Evolutionary conservation across 2,329 filamentous ascomycete genomes (phyloP), one percentile per base, ranked within the genome.

Genomic region (Pseudogymnoascus sp.): DNA sequence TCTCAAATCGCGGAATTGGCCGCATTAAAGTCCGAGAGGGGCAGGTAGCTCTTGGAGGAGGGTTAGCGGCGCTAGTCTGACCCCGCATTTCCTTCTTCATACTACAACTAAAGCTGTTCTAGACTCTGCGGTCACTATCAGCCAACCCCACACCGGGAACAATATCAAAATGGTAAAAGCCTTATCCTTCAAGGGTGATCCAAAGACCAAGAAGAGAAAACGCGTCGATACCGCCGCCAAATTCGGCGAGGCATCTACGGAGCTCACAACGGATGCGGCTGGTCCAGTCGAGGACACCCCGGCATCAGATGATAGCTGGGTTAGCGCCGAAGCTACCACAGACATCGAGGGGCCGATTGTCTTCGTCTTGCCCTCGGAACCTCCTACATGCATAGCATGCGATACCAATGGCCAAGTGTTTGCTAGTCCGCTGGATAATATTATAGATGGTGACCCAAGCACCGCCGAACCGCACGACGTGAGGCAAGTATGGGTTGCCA

Each of bases 391-490:
- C 66, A 79, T 98, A 60, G 90, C 93, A 11, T 93, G 89, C 77
- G 95, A 99, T 73, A 86, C 89, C 43, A 88, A 86, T 66, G 95
- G 95, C 64, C 90, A 89, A 72, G 89, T 98, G 14, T 99, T 96
- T 75, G 82, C 90, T 4, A 86, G 89, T 69, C 78, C 82, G 12
- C 79, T 99, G 60, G 91, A 96, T 79, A 97, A 98, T 73, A 88
- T 96, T 37, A 84, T 96, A 65, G 93, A 97, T 63, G 86, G 81
- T 26, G 89, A 96, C 72, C 84, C 90, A 2, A 75, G 82, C n/a
- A 96, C 87, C 4, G 91, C 93, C 7, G 95, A 99, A 77, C 95
- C 95, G 60, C 93, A 97, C 75, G 93, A 98, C 74, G 93, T 98
- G 65, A 82, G 93, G 65, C 93, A 97, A 78, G 95, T 99, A 14